phyloP scores from a whole-genome alignment of 2,329 filamentous ascomycete genomes.

The Stemphylium beticola region DNA sequence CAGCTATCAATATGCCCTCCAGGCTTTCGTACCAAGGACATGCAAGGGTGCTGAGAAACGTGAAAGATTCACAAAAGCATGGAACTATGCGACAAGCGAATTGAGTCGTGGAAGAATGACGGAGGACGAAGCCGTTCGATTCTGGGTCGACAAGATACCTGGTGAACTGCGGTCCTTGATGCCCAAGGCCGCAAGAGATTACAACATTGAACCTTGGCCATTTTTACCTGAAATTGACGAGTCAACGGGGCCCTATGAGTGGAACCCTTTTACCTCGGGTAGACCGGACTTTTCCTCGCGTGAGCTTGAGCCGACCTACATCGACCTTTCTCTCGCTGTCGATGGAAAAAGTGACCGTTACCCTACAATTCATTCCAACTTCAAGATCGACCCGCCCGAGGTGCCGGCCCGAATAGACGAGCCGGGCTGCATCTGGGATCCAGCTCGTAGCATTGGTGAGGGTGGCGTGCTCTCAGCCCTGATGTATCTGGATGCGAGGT shows the following conservation, averaged over 20 bases:
- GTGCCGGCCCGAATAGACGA: conserved; percentile 11
- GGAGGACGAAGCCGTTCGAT: conserved; percentile 36
- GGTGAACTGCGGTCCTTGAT: background rate
- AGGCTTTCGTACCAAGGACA: conserved; percentile 26
- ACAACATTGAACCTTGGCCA: conserved; percentile 12
- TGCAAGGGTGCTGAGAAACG: conserved; percentile 16
- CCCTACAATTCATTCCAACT: background rate
- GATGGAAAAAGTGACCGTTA: background rate
- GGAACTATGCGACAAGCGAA: conserved; percentile 36
- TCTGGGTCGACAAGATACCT: conserved; percentile 29
- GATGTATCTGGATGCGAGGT: conserved; percentile 39
- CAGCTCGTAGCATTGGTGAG: conserved; percentile 31
- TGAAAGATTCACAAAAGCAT: conserved; percentile 26
- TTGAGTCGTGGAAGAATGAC: conserved; percentile 37
- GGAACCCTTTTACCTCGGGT: conserved; percentile 30
- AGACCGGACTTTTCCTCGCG: conserved; percentile 15
- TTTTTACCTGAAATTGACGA: conserved; percentile 25
- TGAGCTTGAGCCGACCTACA: conserved; percentile 28
- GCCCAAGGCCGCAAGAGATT: no score
- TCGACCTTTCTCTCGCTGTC: conserved; percentile 27
- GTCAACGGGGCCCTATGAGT: conserved; percentile 24
- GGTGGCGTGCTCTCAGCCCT: conserved; percentile 43
- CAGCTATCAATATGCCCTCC: conserved; percentile 37
- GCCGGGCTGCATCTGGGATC: conserved; percentile 17
- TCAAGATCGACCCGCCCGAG: background rate